Evolutionary conservation across 169 alveolate genomes (phyloP).

Genomic region (Plasmodium ovale): DNA sequence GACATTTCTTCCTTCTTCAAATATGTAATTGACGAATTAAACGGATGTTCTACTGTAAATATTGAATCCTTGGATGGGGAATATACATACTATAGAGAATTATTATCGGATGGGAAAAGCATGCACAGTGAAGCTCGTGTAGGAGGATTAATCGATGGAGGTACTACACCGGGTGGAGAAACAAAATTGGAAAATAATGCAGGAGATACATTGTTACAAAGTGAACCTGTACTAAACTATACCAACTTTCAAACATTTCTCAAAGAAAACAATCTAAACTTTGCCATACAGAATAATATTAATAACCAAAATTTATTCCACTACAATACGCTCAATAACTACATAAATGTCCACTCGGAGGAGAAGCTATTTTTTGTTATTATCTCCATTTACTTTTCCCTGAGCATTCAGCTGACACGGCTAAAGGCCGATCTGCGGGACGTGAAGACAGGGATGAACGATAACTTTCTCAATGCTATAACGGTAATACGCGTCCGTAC

Average conservation of each 20-base stretch:
- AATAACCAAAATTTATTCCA: slow-evolving; percentile 16
- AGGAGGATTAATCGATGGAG: no score
- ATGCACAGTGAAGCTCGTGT: no score
- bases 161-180: no score
- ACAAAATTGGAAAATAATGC: no score
- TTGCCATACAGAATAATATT: slow-evolving; percentile 7
- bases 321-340: slow-evolving; percentile 26
- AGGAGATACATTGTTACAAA: no score
- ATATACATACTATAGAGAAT: slow-evolving; percentile 7
- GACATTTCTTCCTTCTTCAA: slow-evolving; percentile 14
- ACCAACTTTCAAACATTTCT: slow-evolving; percentile 19
- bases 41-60: slow-evolving; percentile 12
- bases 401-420: slow-evolving; percentile 18
- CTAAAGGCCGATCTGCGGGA: slow-evolving; percentile 14
- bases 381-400: slow-evolving; percentile 37
- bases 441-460: slow-evolving; percentile 15
- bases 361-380: slow-evolving; percentile 42
- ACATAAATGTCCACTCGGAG: slow-evolving; percentile 60
- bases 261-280: slow-evolving; percentile 21
- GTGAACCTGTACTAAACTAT: slow-evolving; percentile 11
- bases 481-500: slow-evolving; percentile 16
- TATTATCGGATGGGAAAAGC: slow-evolving; percentile 23
- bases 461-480: slow-evolving; percentile 37
- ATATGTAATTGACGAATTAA: slow-evolving; percentile 14
- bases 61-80: slow-evolving; percentile 29